Conservation (phyloP, 305 asterid genomes). For the Salvia sclarea region DNA sequence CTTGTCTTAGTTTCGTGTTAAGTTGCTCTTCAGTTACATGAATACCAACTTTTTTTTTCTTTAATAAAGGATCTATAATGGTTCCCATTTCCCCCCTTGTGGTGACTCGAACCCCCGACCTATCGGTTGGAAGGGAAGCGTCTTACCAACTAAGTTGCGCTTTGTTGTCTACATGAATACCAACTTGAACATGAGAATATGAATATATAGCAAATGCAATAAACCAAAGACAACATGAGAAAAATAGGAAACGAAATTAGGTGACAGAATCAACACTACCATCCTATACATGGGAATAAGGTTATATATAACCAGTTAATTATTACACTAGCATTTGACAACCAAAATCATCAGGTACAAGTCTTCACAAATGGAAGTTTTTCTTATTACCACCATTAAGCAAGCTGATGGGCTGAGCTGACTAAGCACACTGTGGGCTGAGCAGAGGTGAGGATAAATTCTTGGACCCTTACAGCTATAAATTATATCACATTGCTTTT, state of each 20-base stretch:
- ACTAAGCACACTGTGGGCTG: slow-evolving; percentile 3
- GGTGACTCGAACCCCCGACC: too few relatives aligned
- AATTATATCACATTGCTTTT: neutral
- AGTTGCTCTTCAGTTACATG: slow-evolving; percentile 1
- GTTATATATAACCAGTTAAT: neutral
- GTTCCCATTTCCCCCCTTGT: too few relatives aligned
- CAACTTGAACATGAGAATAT: neutral
- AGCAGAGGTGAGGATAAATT: slow-evolving; percentile 3
- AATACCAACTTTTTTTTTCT: neutral
- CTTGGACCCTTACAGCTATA: slow-evolving; percentile 5
- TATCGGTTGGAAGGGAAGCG: too few relatives aligned
- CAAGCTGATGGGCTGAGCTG: neutral
- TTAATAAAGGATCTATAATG: too few relatives aligned
- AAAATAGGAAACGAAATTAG: neutral
- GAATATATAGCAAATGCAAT: neutral
- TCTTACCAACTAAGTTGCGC: too few relatives aligned
- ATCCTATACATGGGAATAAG: slow-evolving; percentile 18
- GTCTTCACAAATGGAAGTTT: neutral
- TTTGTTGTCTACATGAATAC: too few relatives aligned
- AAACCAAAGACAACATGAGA: neutral
- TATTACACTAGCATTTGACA: neutral
- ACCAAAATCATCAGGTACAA: neutral
- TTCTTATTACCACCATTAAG: neutral
- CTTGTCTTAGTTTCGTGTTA: slow-evolving; percentile 3
- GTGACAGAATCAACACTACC: slow-evolving; percentile 3